phyloP scores from a whole-genome alignment of 495 filamentous ascomycete species.

The Corynascus novoguineensis region DNA sequence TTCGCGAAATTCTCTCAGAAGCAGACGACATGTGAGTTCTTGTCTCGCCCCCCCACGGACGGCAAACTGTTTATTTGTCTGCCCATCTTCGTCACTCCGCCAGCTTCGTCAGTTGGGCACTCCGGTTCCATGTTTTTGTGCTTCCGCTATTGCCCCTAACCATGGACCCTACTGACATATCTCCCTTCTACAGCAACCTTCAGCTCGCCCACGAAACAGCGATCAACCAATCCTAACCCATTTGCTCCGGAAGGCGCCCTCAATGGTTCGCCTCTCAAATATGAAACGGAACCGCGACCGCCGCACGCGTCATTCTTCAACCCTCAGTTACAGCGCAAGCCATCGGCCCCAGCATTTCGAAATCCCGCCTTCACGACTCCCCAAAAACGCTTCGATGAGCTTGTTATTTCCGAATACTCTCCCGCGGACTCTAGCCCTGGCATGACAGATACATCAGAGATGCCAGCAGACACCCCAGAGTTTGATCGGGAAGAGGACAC shows the following conservation, averaged over 20 bases:
- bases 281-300: constrained; percentile 33
- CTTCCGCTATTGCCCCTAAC: background rate
- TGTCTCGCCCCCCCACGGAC: background rate
- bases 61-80: background rate
- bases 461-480: constrained; percentile 43
- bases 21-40: constrained; percentile 22
- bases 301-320: constrained; percentile 36
- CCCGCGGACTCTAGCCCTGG: constrained; percentile 78
- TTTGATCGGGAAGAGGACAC: constrained; percentile 33
- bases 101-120: no score
- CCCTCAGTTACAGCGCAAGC: constrained; percentile 29
- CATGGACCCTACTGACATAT: constrained; percentile 12
- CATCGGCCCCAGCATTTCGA: constrained; percentile 49
- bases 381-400: constrained; percentile 60
- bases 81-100: background rate
- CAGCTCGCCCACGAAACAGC: constrained; percentile 27
- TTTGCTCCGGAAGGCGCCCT: constrained; percentile 28
- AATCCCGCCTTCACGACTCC: constrained; percentile 75
- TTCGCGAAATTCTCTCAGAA: constrained; percentile 37
- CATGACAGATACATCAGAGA: constrained; percentile 60
- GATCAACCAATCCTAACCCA: constrained; percentile 22
- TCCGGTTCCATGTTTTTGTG: no score
- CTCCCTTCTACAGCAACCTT: constrained; percentile 18
- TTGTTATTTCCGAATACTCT: constrained; percentile 59
- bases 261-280: constrained; percentile 24